A percentile compares a stretch with the other conserved stretches of the same genome.
Conservation (phyloP, 345 rosid species). For the Stellera chamaejasme region DNA sequence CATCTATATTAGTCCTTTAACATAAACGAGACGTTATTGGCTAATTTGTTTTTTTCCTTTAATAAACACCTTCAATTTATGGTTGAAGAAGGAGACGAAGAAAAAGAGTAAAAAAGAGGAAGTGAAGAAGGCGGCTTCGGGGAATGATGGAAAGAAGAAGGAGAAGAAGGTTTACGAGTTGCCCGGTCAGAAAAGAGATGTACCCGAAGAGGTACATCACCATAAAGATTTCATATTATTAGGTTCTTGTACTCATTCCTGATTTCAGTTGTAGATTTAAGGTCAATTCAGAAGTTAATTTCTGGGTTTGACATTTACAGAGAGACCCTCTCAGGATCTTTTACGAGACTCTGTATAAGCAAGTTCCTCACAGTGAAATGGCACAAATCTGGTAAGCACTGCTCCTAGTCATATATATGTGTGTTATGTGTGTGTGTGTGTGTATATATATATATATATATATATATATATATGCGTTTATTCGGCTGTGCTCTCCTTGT, state of each 20-base stretch:
- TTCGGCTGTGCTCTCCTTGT: too few relatives aligned
- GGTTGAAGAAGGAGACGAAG: conserved; percentile 38
- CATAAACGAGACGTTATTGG: not conserved
- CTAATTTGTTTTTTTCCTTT: conserved; percentile 3
- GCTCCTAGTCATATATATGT: conserved; percentile 5
- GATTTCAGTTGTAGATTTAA: too few relatives aligned
- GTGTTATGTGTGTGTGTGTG: too few relatives aligned
- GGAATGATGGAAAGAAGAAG: conserved; percentile 38
- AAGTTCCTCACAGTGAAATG: conserved; percentile 80
- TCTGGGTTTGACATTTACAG: conserved; percentile 30
- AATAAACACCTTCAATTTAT: not conserved
- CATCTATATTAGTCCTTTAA: not conserved
- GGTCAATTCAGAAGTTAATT: too few relatives aligned
- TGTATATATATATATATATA: too few relatives aligned
- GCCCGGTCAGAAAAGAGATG: conserved; percentile 89
- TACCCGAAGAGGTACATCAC: conserved; percentile 61
- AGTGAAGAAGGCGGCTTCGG: conserved; percentile 24
- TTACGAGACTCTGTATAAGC: conserved; percentile 71
- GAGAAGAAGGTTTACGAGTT: conserved; percentile 75
- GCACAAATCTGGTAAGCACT: conserved; percentile 80
- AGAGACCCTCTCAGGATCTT: conserved; percentile 94
- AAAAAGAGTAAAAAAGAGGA: conserved; percentile 31
- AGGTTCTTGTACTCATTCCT: not conserved
- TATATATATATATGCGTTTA: not conserved
- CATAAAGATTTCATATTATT: conserved; percentile 7